A percentile compares a stretch with the other conserved stretches of the same genome.
phyloP scores from a whole-genome alignment of 2,329 filamentous ascomycete genomes.

The Tolypocladium cylindrosporum region DNA sequence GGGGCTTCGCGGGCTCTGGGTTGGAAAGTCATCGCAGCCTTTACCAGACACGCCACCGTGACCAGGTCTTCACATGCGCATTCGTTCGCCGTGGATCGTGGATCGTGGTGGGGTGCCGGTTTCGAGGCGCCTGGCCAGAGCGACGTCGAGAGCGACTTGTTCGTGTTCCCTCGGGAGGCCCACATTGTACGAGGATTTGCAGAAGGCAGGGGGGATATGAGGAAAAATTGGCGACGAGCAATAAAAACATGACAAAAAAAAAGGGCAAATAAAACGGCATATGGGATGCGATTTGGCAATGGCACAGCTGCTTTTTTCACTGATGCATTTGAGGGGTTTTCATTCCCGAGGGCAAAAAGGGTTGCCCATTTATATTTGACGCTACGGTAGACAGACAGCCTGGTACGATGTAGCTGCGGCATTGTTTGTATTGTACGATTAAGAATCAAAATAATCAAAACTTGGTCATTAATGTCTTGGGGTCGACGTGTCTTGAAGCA shows the following conservation, averaged over 20 bases:
- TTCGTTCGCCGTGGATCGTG: neutral
- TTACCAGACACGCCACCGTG: neutral
- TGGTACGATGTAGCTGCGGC: constrained; percentile 6
- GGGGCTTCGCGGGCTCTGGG: constrained; percentile 1
- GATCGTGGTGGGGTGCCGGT: neutral
- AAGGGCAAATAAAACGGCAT: constrained; percentile 2
- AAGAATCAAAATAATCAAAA: constrained; percentile 2
- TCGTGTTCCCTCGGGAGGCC: neutral
- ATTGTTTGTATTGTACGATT: constrained; percentile 9
- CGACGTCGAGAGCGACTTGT: neutral
- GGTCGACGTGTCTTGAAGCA: neutral
- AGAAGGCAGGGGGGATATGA: neutral
- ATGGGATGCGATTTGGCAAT: constrained; percentile 6
- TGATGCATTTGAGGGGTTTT: constrained; percentile 2
- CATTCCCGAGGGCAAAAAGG: neutral
- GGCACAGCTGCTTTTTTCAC: constrained; percentile 2
- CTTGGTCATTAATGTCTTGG: neutral
- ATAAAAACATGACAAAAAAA: neutral
- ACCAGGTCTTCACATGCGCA: neutral
- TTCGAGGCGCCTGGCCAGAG: neutral
- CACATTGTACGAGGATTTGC: constrained; percentile 1
- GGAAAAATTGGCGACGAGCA: neutral
- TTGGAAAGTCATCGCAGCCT: constrained; percentile 6
- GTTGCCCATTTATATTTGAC: constrained; percentile 6
- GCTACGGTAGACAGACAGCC: constrained; percentile 6